Evolutionary conservation across 352 stramenopile genomes (phyloP).

Genomic region (Phytopythium aichiense): DNA sequence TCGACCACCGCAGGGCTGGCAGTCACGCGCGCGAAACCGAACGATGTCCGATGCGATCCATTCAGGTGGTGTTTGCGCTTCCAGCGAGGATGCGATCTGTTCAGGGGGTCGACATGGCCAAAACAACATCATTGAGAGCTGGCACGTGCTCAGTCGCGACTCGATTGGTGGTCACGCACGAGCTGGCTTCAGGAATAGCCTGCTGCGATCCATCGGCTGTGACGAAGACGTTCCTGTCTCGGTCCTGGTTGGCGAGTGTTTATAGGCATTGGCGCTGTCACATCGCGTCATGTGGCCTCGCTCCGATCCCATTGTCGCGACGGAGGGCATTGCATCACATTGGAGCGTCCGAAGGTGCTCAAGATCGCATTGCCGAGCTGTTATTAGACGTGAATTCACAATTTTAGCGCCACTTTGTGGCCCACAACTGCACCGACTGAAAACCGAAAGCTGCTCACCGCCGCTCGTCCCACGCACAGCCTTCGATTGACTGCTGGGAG

Average conservation of each 20-base stretch:
- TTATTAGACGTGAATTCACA: conserved; percentile 3
- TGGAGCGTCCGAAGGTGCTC: too few species aligned
- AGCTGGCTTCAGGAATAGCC: neutral
- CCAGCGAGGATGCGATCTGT: neutral
- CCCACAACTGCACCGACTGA: neutral
- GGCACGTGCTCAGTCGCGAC: neutral
- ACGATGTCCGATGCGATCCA: neutral
- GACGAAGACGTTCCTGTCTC: conserved; percentile 6
- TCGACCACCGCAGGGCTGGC: neutral
- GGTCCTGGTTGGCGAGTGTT: neutral
- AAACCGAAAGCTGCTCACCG: neutral
- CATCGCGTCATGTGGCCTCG: neutral
- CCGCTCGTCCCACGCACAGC: neutral
- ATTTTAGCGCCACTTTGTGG: neutral
- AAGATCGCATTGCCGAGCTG: neutral
- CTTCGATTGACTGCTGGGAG: neutral
- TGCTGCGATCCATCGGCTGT: neutral
- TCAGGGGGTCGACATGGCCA: neutral
- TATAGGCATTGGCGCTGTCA: neutral
- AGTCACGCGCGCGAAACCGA: neutral
- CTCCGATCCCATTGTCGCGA: neutral
- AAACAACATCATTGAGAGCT: neutral
- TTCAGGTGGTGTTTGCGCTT: neutral
- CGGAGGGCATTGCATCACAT: neutral
- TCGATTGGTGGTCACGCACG: neutral